phyloP scores from a whole-genome alignment of 1,139 yeast genomes.

The Zygoascus meyerae region DNA sequence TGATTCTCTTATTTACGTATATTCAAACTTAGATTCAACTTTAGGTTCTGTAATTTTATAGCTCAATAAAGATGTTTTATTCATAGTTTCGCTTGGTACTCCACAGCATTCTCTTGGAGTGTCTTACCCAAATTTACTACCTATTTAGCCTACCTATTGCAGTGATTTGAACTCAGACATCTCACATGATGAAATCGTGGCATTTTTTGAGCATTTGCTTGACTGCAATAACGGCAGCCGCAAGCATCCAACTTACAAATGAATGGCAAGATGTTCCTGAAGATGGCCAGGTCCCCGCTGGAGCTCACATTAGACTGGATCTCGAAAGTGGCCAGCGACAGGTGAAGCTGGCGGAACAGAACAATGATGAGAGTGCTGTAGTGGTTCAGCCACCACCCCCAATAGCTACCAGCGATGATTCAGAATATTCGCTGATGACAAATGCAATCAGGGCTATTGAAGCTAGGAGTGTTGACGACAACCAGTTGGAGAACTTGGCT shows the following conservation, averaged over 20 bases:
- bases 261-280: conserved; percentile 66
- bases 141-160: neutral
- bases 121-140: neutral
- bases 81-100: neutral
- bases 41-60: no score
- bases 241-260: conserved; percentile 24
- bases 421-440: conserved; percentile 4
- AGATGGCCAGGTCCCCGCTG: conserved; percentile 70
- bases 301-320: conserved; percentile 67
- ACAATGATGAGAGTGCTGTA: neutral
- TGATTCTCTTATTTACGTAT: no score
- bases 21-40: no score
- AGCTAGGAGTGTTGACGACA: conserved; percentile 9
- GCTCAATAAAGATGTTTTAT: conserved; percentile 3
- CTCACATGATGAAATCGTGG: neutral
- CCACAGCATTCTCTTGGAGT: neutral
- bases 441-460: conserved; percentile 8
- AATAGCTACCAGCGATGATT: neutral
- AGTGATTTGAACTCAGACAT: neutral
- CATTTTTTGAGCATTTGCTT: neutral
- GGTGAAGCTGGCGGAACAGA: conserved; percentile 43
- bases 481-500: conserved; percentile 47
- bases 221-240: neutral
- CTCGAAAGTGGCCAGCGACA: conserved; percentile 61
- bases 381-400: conserved; percentile 7